These are phyloP conservation scores for Kodamaea plutei DNA, from an alignment of 1,139 yeast species.

Conservation along the genomic window DNA sequence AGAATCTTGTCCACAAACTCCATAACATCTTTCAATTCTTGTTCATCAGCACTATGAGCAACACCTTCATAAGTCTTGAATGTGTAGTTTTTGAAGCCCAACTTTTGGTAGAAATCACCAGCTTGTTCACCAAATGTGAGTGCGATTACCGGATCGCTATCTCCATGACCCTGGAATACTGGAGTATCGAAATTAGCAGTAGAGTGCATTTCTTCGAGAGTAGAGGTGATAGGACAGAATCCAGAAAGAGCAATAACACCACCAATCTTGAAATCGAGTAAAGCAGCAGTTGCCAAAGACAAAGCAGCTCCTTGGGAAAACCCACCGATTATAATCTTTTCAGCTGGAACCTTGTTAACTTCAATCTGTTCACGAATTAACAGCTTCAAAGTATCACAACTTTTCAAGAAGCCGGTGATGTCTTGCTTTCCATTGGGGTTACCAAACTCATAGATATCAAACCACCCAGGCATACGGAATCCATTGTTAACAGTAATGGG, in stretches of 20 bases:
- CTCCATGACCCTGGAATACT: conserved; percentile 86
- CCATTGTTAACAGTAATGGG: conserved; percentile 73
- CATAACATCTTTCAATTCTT: conserved; percentile 59
- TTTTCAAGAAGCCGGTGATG: conserved; percentile 55
- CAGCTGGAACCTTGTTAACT: conserved; percentile 56
- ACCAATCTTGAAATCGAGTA: conserved; percentile 59
- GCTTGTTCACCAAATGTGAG: conserved; percentile 47
- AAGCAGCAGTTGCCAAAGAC: conserved; percentile 51
- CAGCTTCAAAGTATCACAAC: conserved; percentile 49
- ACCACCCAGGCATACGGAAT: conserved; percentile 78
- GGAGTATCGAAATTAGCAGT: conserved; percentile 60
- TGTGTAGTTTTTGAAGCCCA: conserved; percentile 51
- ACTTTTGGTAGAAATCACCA: conserved; percentile 37
- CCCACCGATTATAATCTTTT: conserved; percentile 82
- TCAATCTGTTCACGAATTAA: conserved; percentile 62
- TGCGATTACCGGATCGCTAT: conserved; percentile 62
- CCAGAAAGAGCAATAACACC: conserved; percentile 82
- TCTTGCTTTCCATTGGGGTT: conserved; percentile 51
- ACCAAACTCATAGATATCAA: conserved; percentile 64
- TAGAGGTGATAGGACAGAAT: conserved; percentile 55
- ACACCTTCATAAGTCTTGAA: conserved; percentile 63
- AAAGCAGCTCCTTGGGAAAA: conserved; percentile 93
- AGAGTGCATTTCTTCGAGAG: conserved; percentile 25
- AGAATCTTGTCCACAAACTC: conserved; percentile 39
- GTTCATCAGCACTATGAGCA: conserved; percentile 63